A percentile compares a stretch with the other conserved stretches of the same genome.
Conservation (phyloP, 768 basidiomycete species). For the Trametopsis cervina region DNA sequence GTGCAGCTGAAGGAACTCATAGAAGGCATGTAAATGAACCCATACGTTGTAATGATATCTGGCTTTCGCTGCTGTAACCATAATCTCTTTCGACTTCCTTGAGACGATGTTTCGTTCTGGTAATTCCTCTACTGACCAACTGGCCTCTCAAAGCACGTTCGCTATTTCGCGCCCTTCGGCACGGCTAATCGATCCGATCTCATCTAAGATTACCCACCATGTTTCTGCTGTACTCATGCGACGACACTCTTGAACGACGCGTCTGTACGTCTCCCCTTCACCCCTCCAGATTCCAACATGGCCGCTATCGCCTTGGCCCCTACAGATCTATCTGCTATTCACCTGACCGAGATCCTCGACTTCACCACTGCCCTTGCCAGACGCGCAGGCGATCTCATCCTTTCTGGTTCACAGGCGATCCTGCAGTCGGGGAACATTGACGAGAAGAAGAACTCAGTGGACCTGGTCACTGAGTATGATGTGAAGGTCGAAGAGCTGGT, state of each 20-base stretch:
- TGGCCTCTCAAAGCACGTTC: neutral
- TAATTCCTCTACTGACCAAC: too few species aligned
- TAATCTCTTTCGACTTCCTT: neutral
- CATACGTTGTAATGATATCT: conserved; percentile 16
- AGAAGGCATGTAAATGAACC: conserved; percentile 59
- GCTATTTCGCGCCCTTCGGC: neutral
- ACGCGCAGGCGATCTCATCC: conserved; percentile 67
- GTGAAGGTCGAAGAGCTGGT: conserved; percentile 86
- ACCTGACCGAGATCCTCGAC: conserved; percentile 54
- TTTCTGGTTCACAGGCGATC: conserved; percentile 73
- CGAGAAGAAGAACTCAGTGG: conserved; percentile 92
- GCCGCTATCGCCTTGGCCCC: conserved; percentile 1
- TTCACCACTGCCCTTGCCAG: conserved; percentile 71
- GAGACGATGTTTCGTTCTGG: too few species aligned
- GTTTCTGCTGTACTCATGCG: neutral
- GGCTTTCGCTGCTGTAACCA: conserved; percentile 1
- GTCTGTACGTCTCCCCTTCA: neutral
- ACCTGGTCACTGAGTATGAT: conserved; percentile 94
- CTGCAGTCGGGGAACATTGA: conserved; percentile 46
- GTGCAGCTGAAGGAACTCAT: conserved; percentile 75
- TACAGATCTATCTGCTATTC: conserved; percentile 15
- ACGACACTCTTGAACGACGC: neutral
- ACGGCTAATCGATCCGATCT: neutral
- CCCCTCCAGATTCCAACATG: too few species aligned
- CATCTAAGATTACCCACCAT: neutral